Conservation (phyloP, 306 rosid species). For the Quercus bicolor region DNA sequence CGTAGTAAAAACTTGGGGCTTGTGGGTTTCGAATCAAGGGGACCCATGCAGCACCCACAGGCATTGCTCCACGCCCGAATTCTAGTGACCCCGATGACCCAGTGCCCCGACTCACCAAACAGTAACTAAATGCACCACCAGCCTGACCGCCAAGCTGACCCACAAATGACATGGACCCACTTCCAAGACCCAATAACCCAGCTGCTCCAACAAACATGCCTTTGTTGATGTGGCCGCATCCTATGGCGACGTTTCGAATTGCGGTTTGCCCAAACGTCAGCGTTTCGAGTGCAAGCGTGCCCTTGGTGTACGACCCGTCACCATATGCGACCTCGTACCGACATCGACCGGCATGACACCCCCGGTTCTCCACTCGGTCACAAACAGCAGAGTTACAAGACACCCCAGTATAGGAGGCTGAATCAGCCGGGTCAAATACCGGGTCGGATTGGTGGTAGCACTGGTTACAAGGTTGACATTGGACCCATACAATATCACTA, state of each 20-base stretch:
- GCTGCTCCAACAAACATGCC: slow-evolving; percentile 95
- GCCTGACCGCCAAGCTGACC: slow-evolving; percentile 85
- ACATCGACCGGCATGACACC: slow-evolving; percentile 61
- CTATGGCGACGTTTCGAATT: slow-evolving; percentile 68
- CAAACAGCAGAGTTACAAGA: slow-evolving; percentile 65
- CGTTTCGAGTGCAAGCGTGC: slow-evolving; percentile 79
- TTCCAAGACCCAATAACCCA: slow-evolving; percentile 80
- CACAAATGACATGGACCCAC: slow-evolving; percentile 79
- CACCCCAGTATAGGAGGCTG: slow-evolving; percentile 62
- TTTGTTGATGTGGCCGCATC: slow-evolving; percentile 80
- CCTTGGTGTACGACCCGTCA: slow-evolving; percentile 82
- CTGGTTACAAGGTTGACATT: slow-evolving; percentile 72
- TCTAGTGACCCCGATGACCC: slow-evolving; percentile 54
- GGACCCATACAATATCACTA: slow-evolving; percentile 88
- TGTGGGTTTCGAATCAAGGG: slow-evolving; percentile 60
- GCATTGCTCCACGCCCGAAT: slow-evolving; percentile 78
- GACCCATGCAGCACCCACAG: slow-evolving; percentile 79
- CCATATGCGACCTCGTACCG: slow-evolving; percentile 72
- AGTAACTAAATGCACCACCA: slow-evolving; percentile 68
- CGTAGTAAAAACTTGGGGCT: slow-evolving; percentile 72
- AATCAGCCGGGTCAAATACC: slow-evolving; percentile 69
- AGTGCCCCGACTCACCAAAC: slow-evolving; percentile 60
- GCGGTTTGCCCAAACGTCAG: slow-evolving; percentile 57
- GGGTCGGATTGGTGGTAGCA: slow-evolving; percentile 88
- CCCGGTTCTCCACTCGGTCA: slow-evolving; percentile 54